These are phyloP conservation scores for Magnusiomyces magnusii DNA, from an alignment of 1,139 yeast species.

Conservation along the genomic window DNA sequence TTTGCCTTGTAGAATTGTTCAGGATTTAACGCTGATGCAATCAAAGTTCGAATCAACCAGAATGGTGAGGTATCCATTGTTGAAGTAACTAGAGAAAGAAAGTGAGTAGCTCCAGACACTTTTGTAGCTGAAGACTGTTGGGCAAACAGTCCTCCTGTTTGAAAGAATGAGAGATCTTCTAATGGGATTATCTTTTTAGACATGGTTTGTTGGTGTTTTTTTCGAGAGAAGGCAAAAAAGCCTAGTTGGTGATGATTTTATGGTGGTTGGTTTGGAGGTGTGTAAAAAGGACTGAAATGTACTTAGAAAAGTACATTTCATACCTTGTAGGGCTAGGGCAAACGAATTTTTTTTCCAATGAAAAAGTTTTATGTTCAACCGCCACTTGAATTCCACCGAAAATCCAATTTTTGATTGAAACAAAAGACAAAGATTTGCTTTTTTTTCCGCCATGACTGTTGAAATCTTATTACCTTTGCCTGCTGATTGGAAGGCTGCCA, in stretches of 20 bases:
- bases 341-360: too few species aligned
- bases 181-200: slow-evolving; percentile 2
- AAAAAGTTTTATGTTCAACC: background rate
- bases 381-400: background rate
- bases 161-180: slow-evolving; percentile 1
- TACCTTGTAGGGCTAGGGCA: background rate
- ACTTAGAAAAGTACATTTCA: background rate
- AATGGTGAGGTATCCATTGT: slow-evolving; percentile 2
- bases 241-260: background rate
- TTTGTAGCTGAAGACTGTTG: background rate
- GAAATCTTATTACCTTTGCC: slow-evolving; percentile 25
- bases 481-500: slow-evolving; percentile 28
- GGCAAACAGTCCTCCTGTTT: background rate
- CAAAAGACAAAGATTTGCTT: background rate
- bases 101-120: background rate
- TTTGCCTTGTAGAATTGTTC: background rate
- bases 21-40: background rate
- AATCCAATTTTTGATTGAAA: background rate
- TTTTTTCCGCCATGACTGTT: slow-evolving; percentile 5
- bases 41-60: slow-evolving; percentile 1
- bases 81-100: background rate
- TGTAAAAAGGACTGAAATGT: background rate
- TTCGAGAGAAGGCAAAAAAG: background rate
- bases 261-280: background rate
- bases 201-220: background rate